Percentiles rank a stretch among this genome's conserved stretches.
Conservation (phyloP, 257 asterid genomes). For the Forsythia viridissima region DNA sequence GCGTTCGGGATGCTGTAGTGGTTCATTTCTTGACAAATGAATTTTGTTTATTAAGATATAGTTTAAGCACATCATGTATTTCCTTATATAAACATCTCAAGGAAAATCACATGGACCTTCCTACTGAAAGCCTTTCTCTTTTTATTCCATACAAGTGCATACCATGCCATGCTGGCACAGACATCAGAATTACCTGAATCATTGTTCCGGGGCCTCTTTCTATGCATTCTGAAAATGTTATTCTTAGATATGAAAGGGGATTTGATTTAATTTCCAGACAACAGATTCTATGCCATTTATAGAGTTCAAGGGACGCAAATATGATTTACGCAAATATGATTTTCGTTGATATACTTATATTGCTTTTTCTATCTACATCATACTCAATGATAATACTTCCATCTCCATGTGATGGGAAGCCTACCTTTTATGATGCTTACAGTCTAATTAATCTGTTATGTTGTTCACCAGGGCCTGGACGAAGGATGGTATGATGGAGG, state of each 20-base stretch:
- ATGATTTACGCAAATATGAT: constrained; percentile 9
- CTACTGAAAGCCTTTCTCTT: neutral
- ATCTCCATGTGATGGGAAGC: constrained; percentile 12
- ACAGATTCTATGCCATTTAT: neutral
- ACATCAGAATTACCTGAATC: neutral
- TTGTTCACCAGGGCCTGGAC: constrained; percentile 57
- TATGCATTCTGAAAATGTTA: constrained; percentile 6
- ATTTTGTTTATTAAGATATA: neutral
- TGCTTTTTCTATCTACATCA: constrained; percentile 3
- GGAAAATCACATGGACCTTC: neutral
- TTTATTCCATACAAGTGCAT: neutral
- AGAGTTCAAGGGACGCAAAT: neutral
- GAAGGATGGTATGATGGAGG: constrained; percentile 99
- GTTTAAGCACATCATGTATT: neutral
- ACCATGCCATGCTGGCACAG: neutral
- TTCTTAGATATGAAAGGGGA: neutral
- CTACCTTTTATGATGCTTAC: neutral
- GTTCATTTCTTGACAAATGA: constrained; percentile 6
- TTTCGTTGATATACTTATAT: neutral
- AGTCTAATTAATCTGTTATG: neutral
- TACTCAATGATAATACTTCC: constrained; percentile 3
- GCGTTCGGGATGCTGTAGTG: constrained; percentile 14
- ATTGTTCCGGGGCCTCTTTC: neutral
- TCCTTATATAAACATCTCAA: neutral
- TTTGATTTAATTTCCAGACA: neutral